phyloP scores from a whole-genome alignment of 192 early-diverging fungal genomes.

The Coemansia sp. region DNA sequence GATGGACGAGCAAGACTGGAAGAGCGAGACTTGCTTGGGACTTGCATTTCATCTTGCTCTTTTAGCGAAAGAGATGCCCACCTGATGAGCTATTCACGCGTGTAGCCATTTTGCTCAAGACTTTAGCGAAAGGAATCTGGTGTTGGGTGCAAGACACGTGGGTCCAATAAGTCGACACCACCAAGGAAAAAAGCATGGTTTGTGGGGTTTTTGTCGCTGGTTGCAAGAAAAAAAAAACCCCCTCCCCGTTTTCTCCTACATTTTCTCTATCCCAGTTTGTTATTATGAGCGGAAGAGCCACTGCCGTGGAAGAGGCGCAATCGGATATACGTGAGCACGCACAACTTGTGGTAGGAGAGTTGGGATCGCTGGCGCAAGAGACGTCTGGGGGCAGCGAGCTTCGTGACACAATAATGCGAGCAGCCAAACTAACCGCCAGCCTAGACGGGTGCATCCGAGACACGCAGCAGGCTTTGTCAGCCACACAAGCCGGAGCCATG shows the following conservation, averaged over 20 bases:
- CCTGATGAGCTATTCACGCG: no score
- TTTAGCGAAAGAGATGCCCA: no score
- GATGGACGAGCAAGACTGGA: no score
- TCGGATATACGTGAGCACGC: conserved; percentile 46
- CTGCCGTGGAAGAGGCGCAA: conserved; percentile 42
- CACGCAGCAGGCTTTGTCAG: conserved; percentile 37
- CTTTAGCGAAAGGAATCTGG: no score
- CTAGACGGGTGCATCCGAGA: conserved; percentile 35
- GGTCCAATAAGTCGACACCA: no score
- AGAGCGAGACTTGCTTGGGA: no score
- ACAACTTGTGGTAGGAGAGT: conserved; percentile 27
- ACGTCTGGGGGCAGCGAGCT: conserved; percentile 44
- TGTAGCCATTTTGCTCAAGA: no score
- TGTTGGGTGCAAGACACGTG: no score
- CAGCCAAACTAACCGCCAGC: conserved; percentile 32
- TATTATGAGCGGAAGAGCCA: conserved; percentile 6
- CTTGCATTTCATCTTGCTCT: no score
- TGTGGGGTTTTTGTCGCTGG: neutral
- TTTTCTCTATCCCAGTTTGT: neutral
- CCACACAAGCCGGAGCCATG: conserved; percentile 8
- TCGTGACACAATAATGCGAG: conserved; percentile 31
- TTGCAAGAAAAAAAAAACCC: neutral
- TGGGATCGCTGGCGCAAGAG: conserved; percentile 41
- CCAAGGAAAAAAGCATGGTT: no score
- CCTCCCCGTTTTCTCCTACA: neutral